phyloP scores from a whole-genome alignment of 495 filamentous ascomycete genomes.

The Penicillium dipodomyicola region DNA sequence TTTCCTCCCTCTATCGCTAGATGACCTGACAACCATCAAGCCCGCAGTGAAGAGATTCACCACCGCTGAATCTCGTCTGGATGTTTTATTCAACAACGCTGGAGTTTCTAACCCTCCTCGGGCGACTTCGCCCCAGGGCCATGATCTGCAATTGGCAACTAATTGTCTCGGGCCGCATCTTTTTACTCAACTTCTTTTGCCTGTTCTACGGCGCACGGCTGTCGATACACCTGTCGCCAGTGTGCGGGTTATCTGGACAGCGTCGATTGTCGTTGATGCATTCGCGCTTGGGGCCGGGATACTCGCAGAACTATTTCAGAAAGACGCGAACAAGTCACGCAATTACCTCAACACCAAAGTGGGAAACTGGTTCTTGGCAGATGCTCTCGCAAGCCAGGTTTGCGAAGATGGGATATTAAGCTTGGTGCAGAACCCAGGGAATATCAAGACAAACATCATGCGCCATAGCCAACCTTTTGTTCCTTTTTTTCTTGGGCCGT shows the following conservation, averaged over 20 bases:
- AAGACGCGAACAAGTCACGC: conserved; percentile 9
- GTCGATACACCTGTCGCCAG: not conserved
- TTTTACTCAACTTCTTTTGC: conserved; percentile 33
- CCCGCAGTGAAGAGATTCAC: conserved; percentile 41
- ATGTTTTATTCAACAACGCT: conserved; percentile 58
- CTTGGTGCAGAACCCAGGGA: conserved; percentile 16
- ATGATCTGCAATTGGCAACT: conserved; percentile 40
- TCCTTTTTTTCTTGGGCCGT: conserved; percentile 17
- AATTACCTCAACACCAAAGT: conserved; percentile 27
- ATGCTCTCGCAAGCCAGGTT: conserved; percentile 11
- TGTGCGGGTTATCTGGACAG: conserved; percentile 17
- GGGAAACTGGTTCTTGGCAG: conserved; percentile 32
- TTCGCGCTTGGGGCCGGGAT: conserved; percentile 1
- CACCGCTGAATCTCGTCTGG: conserved; percentile 39
- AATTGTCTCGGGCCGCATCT: conserved; percentile 40
- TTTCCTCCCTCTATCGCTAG: conserved; percentile 46
- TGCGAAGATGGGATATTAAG: conserved; percentile 29
- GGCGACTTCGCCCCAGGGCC: conserved; percentile 33
- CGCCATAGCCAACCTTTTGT: conserved; percentile 12
- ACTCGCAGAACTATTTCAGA: not conserved
- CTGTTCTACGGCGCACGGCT: conserved; percentile 12
- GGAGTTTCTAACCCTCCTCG: conserved; percentile 40
- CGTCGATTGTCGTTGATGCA: conserved; percentile 10
- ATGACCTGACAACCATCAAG: conserved; percentile 51
- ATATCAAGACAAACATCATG: conserved; percentile 6